phyloP scores from a whole-genome alignment of 148 eudicot species.

The Persicaria maculosa region DNA sequence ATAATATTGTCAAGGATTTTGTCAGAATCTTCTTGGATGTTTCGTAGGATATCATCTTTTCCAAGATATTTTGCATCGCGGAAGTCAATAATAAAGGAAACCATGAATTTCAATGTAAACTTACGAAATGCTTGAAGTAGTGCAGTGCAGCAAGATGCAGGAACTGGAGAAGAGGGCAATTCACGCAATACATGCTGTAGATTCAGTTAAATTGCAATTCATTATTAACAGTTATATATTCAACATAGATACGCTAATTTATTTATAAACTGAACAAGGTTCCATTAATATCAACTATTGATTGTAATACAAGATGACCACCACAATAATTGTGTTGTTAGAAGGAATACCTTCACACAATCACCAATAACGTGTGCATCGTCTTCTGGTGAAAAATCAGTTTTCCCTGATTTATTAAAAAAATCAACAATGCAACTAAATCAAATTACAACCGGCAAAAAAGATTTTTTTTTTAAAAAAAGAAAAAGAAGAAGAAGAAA shows the following conservation, averaged over 20 bases:
- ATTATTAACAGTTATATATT: neutral
- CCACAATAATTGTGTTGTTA: neutral
- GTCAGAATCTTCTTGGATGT: neutral
- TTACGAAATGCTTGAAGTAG: conserved; percentile 88
- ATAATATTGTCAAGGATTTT: neutral
- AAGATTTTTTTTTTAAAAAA: no score
- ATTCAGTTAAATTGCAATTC: neutral
- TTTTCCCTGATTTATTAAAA: conserved; percentile 50
- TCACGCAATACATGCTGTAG: conserved; percentile 78
- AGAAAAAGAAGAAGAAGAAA: neutral
- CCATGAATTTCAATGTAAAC: conserved; percentile 21
- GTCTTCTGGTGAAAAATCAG: conserved; percentile 67
- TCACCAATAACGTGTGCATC: conserved; percentile 91
- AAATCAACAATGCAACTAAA: conserved; percentile 12
- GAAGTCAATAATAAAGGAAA: neutral
- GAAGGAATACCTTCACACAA: conserved; percentile 65
- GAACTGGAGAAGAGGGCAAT: conserved; percentile 95
- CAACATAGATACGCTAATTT: neutral
- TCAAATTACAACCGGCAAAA: neutral
- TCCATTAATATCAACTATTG: neutral
- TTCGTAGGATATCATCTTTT: neutral
- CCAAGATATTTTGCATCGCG: neutral
- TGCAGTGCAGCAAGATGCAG: conserved; percentile 98
- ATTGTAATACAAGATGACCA: neutral
- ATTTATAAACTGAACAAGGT: neutral